Percentiles rank a stretch among this genome's conserved stretches.
Conservation (phyloP, 2,329 filamentous ascomycete species). For the Coniochaeta ligniaria region DNA sequence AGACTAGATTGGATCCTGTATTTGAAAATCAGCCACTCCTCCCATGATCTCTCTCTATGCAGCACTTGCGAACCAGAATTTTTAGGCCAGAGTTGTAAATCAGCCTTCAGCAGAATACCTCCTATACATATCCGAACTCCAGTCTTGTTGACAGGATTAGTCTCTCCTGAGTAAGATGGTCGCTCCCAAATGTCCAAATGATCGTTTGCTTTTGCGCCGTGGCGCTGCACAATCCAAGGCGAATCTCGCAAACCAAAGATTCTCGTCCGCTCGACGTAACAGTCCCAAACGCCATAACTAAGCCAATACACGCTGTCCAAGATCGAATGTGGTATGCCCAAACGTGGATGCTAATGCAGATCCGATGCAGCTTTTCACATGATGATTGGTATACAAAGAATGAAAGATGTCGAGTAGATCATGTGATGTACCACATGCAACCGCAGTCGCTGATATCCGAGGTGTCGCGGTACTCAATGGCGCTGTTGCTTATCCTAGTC, state of each 20-base stretch:
- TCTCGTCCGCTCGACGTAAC: not conserved
- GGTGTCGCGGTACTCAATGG: constrained; percentile 9
- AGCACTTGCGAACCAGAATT: not conserved
- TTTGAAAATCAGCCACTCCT: not conserved
- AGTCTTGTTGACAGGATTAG: not conserved
- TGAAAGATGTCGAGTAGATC: constrained; percentile 8
- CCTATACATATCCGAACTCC: not conserved
- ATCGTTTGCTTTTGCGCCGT: not conserved
- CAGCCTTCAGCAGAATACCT: not conserved
- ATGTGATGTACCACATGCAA: constrained; percentile 46
- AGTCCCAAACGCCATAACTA: not conserved
- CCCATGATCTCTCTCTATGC: not conserved
- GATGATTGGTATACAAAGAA: not conserved
- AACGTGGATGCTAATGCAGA: not conserved
- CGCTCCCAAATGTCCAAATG: not conserved
- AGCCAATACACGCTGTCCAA: not conserved
- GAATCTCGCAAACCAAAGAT: not conserved
- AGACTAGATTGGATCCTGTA: not conserved
- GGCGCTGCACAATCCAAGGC: not conserved
- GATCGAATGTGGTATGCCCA: not conserved
- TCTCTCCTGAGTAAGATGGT: not conserved
- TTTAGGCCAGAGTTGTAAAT: not conserved
- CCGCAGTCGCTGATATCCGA: constrained; percentile 42
- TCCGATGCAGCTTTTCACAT: not conserved
- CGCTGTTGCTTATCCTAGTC: not conserved